A percentile compares a stretch with the other conserved stretches of the same genome.
phyloP scores from a whole-genome alignment of 1,284 basidiomycete species.

The Heterobasidion irregulare region DNA sequence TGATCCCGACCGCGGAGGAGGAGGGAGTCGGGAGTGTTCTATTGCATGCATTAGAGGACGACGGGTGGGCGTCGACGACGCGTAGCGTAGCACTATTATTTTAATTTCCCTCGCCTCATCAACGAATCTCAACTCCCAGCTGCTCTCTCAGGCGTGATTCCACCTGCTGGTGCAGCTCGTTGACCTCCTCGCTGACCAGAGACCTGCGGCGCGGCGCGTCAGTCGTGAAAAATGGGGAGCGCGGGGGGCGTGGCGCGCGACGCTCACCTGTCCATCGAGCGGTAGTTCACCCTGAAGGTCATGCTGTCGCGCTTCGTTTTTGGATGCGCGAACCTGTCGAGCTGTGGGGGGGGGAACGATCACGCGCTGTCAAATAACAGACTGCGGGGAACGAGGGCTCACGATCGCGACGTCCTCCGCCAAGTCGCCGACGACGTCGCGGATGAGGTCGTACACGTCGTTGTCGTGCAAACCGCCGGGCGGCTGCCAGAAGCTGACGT shows the following conservation, averaged over 20 bases:
- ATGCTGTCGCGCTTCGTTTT: slow-evolving; percentile 76
- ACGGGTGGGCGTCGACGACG: neutral
- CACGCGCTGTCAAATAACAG: slow-evolving; percentile 5
- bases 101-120: slow-evolving; percentile 19
- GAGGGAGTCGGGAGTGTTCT: slow-evolving; percentile 2
- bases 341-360: slow-evolving; percentile 34
- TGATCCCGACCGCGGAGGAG: slow-evolving; percentile 28
- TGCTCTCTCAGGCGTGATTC: slow-evolving; percentile 42
- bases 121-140: slow-evolving; percentile 76
- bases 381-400: slow-evolving; percentile 14
- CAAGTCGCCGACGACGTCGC: slow-evolving; percentile 87
- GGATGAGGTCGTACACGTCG: slow-evolving; percentile 92
- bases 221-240: neutral
- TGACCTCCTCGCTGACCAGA: slow-evolving; percentile 86
- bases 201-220: slow-evolving; percentile 40
- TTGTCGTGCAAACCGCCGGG: slow-evolving; percentile 79
- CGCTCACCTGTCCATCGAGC: slow-evolving; percentile 88
- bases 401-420: slow-evolving; percentile 89
- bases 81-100: slow-evolving; percentile 12
- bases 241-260: neutral
- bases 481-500: slow-evolving; percentile 83
- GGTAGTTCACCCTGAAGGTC: slow-evolving; percentile 91
- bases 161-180: slow-evolving; percentile 62
- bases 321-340: slow-evolving; percentile 90
- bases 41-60: slow-evolving; percentile 5